Conservation (phyloP, 805 yeast species). For the Wickerhamomyces sydowiorum region DNA sequence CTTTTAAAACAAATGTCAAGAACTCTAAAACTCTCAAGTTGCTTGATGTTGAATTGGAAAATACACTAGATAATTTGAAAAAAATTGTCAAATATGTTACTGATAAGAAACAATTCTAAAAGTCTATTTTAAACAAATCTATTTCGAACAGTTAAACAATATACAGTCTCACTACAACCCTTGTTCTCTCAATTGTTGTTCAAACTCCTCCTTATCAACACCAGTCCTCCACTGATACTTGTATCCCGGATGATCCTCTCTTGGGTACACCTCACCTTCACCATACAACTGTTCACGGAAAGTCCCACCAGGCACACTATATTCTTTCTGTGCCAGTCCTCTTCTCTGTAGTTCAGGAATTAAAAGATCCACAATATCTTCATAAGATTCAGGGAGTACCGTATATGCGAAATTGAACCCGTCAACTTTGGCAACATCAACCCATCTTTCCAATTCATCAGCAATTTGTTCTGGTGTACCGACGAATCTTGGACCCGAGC, state of each 20-base stretch:
- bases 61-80: not conserved
- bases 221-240: conserved; percentile 8
- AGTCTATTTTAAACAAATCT: no score
- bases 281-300: conserved; percentile 30
- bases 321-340: conserved; percentile 30
- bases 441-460: conserved; percentile 33
- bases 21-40: not conserved
- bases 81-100: not conserved
- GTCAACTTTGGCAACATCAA: conserved; percentile 31
- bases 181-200: not conserved
- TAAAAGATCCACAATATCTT: conserved; percentile 29
- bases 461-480: conserved; percentile 33
- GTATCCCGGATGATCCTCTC: conserved; percentile 14
- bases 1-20: not conserved
- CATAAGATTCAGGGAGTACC: conserved; percentile 30
- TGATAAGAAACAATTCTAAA: not conserved
- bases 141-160: no score
- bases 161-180: no score
- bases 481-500: conserved; percentile 22
- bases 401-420: conserved; percentile 36
- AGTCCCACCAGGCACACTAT: conserved; percentile 25
- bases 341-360: conserved; percentile 29
- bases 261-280: conserved; percentile 9
- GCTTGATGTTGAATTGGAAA: not conserved
- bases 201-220: conserved; percentile 4